Evolutionary conservation across 2,329 filamentous ascomycete genomes (phyloP).

Genomic region (Fusarium sublunatum): DNA sequence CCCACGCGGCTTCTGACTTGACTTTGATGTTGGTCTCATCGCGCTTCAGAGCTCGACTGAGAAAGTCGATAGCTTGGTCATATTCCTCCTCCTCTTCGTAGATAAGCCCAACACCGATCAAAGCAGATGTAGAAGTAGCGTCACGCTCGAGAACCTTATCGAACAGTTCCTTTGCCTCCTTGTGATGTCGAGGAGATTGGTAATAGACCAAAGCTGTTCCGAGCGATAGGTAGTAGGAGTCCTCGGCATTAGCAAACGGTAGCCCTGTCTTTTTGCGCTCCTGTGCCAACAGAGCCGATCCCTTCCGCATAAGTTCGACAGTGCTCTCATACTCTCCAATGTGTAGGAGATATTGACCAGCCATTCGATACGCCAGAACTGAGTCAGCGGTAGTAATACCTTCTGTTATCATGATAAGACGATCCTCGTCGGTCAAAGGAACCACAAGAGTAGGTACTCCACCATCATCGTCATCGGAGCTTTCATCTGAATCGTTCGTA

Average conservation of each 20-base stretch:
- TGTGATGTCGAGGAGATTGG: slow-evolving; percentile 88
- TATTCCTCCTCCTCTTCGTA: slow-evolving; percentile 95
- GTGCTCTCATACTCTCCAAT: slow-evolving; percentile 87
- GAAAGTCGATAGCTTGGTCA: slow-evolving; percentile 80
- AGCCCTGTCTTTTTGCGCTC: slow-evolving; percentile 76
- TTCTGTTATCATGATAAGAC: slow-evolving; percentile 82
- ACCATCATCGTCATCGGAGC: slow-evolving; percentile 69
- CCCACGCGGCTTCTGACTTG: slow-evolving; percentile 90
- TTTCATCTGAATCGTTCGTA: slow-evolving; percentile 62
- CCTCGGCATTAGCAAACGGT: slow-evolving; percentile 73
- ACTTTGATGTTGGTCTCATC: slow-evolving; percentile 82
- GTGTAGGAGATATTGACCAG: slow-evolving; percentile 84
- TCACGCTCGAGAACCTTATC: slow-evolving; percentile 82
- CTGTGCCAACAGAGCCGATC: slow-evolving; percentile 68
- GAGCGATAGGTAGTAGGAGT: slow-evolving; percentile 80
- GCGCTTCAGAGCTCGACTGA: slow-evolving; percentile 78
- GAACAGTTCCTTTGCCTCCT: slow-evolving; percentile 88
- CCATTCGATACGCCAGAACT: slow-evolving; percentile 82
- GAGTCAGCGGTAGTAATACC: slow-evolving; percentile 76
- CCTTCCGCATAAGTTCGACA: slow-evolving; percentile 82
- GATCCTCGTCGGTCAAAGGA: slow-evolving; percentile 78
- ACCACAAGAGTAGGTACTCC: slow-evolving; percentile 64
- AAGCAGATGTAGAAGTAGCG: slow-evolving; percentile 78
- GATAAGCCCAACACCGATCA: slow-evolving; percentile 91
- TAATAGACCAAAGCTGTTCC: slow-evolving; percentile 91